phyloP scores from a whole-genome alignment of 1,284 basidiomycete species.

The Leccinum ambiguum region DNA sequence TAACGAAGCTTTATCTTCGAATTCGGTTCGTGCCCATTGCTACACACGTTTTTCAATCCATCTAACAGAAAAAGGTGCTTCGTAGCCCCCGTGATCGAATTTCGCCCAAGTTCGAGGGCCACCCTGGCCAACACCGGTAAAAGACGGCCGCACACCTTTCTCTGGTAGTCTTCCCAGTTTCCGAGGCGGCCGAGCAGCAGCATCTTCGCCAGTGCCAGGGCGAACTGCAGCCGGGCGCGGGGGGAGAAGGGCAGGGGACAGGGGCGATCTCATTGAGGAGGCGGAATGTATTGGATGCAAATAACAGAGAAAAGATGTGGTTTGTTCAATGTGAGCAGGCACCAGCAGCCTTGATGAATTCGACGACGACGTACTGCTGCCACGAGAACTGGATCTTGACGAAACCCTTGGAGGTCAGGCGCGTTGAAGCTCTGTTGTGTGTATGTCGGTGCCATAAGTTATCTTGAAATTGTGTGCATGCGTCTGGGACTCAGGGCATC shows the following conservation, averaged over 20 bases:
- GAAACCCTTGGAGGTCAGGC: constrained; percentile 91
- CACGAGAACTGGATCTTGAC: constrained; percentile 99
- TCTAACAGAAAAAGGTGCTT: no score
- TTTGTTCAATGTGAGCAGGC: constrained; percentile 1
- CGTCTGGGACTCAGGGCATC: no score
- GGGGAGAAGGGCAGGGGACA: no score
- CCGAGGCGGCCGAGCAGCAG: constrained; percentile 84
- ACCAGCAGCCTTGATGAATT: neutral
- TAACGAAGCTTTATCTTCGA: no score
- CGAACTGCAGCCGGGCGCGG: constrained; percentile 76
- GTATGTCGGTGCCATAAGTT: neutral
- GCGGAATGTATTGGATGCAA: constrained; percentile 65
- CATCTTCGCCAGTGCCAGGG: constrained; percentile 62
- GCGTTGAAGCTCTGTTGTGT: constrained; percentile 73
- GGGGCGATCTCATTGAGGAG: constrained; percentile 91
- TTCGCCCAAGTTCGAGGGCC: no score
- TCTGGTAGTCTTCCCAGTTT: constrained; percentile 31
- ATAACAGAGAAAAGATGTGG: neutral
- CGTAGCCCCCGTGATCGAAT: no score
- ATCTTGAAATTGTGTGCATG: neutral
- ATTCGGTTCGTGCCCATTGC: no score
- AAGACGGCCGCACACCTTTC: no score
- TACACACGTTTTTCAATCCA: constrained; percentile 35
- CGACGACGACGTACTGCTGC: constrained; percentile 69
- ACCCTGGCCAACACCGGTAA: no score